Evolutionary conservation across 1,284 basidiomycete genomes (phyloP), one percentile per base, ranked within the genome.

Genomic region (Tylopilus sp.): DNA sequence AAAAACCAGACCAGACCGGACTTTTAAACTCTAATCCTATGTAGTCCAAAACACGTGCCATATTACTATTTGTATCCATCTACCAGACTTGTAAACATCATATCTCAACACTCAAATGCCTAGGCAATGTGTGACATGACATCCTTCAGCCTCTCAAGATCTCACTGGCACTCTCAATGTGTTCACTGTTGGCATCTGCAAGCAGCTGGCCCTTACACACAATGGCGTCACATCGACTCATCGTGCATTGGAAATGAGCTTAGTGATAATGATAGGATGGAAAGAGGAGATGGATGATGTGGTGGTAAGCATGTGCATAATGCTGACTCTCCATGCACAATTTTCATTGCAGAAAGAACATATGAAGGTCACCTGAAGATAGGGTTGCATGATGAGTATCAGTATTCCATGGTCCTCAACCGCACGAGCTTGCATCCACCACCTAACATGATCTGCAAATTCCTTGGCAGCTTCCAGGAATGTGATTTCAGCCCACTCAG

Each of bases 151-250:
- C 96, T 94, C 18, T 84, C 85, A 83, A 99, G 91, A 75, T 99
- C 97, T 99, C 96, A 81, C 98, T 98, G 19, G 98, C 98, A 75
- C 98, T 97, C 84, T 99, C 98, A 70, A 99, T 96, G 80, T 99
- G 97, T 81, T 99, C 97, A 1, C 97, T 99, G 61, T 99, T 87
- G 62, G 97, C 97, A 76, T 99, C 97, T 44, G 99, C 89, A 62
- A 99, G 87, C n/a, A 99, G 92, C 74, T 93, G 89, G 72, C 97
- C 97, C 71, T 97, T 86, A 87, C 98, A 89, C 10, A 96, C 97
- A 63, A 99, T 98, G 53, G 97, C 98, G 76, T 99, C 98, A 99
- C 90, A 72, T 99, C 98, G 71, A 99, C 97, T 80, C 99, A 98
- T 81, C 99, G 95, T 8, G 97, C 97, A 68, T 93, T 91, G 80